Conservation (phyloP, 2,329 filamentous ascomycete genomes). For the Hawksworthiomyces lignivorus region DNA sequence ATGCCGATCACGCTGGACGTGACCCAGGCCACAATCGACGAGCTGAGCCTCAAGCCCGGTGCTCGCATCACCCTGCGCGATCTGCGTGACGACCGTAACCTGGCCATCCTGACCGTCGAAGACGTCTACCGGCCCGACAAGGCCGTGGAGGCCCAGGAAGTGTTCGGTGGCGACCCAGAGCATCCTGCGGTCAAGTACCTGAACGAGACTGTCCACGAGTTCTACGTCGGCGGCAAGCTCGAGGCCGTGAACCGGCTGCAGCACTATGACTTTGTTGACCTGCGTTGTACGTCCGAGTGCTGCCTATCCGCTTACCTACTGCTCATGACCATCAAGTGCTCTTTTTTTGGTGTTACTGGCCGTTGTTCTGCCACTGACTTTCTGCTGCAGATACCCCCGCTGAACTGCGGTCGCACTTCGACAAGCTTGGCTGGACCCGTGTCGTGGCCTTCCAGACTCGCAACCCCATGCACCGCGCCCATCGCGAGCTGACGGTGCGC, state of each 20-base stretch:
- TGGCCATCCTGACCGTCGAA: conserved; percentile 91
- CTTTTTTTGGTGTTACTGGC: background rate
- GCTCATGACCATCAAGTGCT: no score
- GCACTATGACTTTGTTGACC: conserved; percentile 98
- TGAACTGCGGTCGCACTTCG: conserved; percentile 91
- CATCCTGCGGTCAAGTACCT: conserved; percentile 93
- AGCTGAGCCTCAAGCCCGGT: conserved; percentile 68
- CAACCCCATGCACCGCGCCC: conserved; percentile 98
- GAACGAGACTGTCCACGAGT: conserved; percentile 70
- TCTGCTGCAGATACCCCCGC: conserved; percentile 80
- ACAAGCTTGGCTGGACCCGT: conserved; percentile 97
- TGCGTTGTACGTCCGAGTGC: no score
- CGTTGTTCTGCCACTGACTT: conserved; percentile 2
- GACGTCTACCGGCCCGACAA: conserved; percentile 94
- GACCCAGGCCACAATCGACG: conserved; percentile 64
- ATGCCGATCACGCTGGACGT: conserved; percentile 96
- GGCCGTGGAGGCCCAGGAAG: conserved; percentile 81
- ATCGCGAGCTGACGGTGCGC: conserved; percentile 94
- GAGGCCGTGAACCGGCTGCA: conserved; percentile 91
- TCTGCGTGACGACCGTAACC: conserved; percentile 90
- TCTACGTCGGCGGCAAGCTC: conserved; percentile 92
- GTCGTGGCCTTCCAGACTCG: conserved; percentile 98
- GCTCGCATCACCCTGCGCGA: conserved; percentile 83
- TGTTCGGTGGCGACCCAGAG: conserved; percentile 86
- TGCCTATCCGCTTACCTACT: no score